Conservation (phyloP, 495 filamentous ascomycete genomes). For the Penicillium macrosclerotiorum region DNA sequence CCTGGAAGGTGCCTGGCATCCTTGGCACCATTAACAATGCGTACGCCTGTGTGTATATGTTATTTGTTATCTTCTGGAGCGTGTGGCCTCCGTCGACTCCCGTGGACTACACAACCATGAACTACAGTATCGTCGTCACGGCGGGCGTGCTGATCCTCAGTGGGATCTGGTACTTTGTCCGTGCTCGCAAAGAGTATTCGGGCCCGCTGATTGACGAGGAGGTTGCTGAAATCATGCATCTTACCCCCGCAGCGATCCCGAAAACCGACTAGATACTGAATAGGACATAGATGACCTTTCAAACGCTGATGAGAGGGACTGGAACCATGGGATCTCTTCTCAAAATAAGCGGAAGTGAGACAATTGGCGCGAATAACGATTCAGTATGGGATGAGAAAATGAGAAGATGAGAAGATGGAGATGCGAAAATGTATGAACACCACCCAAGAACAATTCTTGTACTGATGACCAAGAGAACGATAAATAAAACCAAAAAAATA, state of each 20-base stretch:
- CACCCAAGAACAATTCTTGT: neutral
- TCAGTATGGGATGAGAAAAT: neutral
- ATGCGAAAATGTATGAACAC: neutral
- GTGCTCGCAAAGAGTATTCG: conserved; percentile 34
- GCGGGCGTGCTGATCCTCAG: conserved; percentile 29
- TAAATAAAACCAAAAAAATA: neutral
- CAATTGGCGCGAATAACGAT: neutral
- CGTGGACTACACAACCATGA: conserved; percentile 41
- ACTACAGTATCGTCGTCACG: conserved; percentile 43
- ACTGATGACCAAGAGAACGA: neutral
- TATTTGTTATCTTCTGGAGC: conserved; percentile 41
- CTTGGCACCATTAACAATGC: conserved; percentile 40
- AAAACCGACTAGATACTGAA: neutral
- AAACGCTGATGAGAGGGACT: too few species aligned
- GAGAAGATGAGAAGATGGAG: neutral
- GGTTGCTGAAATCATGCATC: conserved; percentile 26
- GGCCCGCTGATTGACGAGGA: conserved; percentile 43
- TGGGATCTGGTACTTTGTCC: conserved; percentile 33
- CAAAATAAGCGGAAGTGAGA: too few species aligned
- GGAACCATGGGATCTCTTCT: too few species aligned
- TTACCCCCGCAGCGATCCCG: conserved; percentile 14
- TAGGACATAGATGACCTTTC: neutral
- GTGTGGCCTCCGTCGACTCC: conserved; percentile 40
- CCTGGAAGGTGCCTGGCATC: conserved; percentile 38
- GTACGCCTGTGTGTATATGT: conserved; percentile 34